phyloP scores from a whole-genome alignment of 164 flowering plant species.

The Kalanchoe fedtschenkoi region DNA sequence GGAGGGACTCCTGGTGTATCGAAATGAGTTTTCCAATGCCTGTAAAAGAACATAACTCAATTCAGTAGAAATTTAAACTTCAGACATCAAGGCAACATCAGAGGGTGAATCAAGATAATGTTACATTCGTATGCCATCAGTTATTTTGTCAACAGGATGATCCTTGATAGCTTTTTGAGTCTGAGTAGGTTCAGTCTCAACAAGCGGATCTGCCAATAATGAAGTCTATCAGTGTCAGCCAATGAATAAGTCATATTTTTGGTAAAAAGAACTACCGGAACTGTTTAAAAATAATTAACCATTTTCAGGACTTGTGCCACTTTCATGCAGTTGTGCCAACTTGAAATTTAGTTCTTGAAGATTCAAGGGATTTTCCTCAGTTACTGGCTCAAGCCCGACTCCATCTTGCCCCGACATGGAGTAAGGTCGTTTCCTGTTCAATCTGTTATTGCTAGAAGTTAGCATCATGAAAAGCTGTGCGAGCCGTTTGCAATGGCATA shows the following conservation, averaged over 20 bases:
- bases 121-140: constrained; percentile 44
- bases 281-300: constrained; percentile 23
- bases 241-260: not conserved
- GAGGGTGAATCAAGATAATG: not conserved
- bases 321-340: constrained; percentile 35
- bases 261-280: not conserved
- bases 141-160: constrained; percentile 40
- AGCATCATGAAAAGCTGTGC: not conserved
- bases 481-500: not conserved
- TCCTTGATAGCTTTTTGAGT: constrained; percentile 29
- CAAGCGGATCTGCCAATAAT: constrained; percentile 39
- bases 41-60: constrained; percentile 15
- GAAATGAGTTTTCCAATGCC: constrained; percentile 78
- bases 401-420: constrained; percentile 44
- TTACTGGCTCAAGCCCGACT: constrained; percentile 54
- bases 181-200: constrained; percentile 81
- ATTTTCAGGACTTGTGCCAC: constrained; percentile 33
- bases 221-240: not conserved
- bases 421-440: constrained; percentile 34
- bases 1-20: constrained; percentile 62
- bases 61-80: not conserved
- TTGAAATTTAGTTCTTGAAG: constrained; percentile 37
- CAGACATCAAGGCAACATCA: not conserved
- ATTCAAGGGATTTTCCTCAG: constrained; percentile 41
- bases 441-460: constrained; percentile 17